Evolutionary conservation across 73 alveolate species (phyloP).

Genomic region (Durusdinium trenchii): DNA sequence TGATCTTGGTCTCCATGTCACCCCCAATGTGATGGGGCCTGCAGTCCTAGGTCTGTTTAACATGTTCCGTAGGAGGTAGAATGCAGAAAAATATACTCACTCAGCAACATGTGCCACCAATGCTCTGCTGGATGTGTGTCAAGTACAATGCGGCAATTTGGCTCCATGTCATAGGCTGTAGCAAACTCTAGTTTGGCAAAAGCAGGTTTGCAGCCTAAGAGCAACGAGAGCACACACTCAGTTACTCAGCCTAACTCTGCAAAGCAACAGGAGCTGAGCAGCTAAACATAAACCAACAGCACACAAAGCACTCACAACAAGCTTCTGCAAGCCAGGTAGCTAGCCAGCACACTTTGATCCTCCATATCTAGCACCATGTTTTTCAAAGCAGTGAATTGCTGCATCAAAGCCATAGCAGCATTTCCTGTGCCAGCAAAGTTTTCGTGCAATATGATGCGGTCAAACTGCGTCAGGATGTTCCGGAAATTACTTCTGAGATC

Average conservation of each 20-base stretch:
- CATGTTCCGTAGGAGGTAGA: neutral
- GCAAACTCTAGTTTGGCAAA: no score
- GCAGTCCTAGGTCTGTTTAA: neutral
- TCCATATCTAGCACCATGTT: no score
- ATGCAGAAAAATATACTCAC: no score
- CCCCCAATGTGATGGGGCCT: neutral
- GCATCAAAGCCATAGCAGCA: neutral
- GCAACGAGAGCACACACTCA: no score
- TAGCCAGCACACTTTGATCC: no score
- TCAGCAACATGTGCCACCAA: neutral
- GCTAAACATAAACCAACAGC: no score
- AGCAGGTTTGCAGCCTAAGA: no score
- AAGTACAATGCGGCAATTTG: neutral
- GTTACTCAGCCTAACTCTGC: no score
- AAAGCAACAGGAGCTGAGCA: no score
- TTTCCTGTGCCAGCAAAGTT: conserved; percentile 16
- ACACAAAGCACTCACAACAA: no score
- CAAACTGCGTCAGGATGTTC: neutral
- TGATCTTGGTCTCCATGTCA: neutral
- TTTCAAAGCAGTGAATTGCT: neutral
- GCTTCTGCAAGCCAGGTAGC: no score
- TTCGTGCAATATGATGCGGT: neutral
- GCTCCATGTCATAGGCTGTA: neutral
- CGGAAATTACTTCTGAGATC: neutral
- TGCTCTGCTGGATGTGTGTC: neutral